phyloP scores from a whole-genome alignment of 208 protist species.

The Crithidia mellificae region DNA sequence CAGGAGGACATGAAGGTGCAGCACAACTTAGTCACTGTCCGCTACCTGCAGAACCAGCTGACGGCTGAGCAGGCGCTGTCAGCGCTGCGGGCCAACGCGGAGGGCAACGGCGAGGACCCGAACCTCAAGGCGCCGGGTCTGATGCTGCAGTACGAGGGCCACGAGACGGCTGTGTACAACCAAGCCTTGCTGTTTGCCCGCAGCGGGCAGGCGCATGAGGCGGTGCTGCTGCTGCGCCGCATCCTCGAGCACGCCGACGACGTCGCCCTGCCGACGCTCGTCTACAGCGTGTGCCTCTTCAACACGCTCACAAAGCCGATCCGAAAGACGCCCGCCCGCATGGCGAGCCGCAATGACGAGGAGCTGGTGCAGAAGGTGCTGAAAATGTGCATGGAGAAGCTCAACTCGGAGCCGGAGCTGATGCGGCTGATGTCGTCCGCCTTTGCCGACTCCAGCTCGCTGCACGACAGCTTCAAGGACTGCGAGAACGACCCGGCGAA shows the following conservation, averaged over 20 bases:
- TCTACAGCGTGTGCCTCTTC: slow-evolving; percentile 72
- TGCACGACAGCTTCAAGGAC: slow-evolving; percentile 70
- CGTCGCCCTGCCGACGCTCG: slow-evolving; percentile 55
- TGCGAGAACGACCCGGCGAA: slow-evolving; percentile 42
- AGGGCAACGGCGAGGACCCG: slow-evolving; percentile 28
- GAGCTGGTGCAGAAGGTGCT: slow-evolving; percentile 79
- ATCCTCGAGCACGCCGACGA: slow-evolving; percentile 62
- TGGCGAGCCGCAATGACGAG: slow-evolving; percentile 62
- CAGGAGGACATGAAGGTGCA: slow-evolving; percentile 80
- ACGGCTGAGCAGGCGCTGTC: slow-evolving; percentile 56
- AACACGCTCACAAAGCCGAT: slow-evolving; percentile 73
- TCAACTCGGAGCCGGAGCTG: slow-evolving; percentile 51
- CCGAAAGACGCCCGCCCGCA: slow-evolving; percentile 46
- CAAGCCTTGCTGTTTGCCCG: slow-evolving; percentile 67
- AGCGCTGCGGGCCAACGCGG: slow-evolving; percentile 30
- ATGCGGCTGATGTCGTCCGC: slow-evolving; percentile 53
- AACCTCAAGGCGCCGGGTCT: slow-evolving; percentile 39
- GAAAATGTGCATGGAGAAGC: slow-evolving; percentile 39
- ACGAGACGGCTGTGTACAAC: slow-evolving; percentile 83
- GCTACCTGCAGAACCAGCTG: slow-evolving; percentile 61
- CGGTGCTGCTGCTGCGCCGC: slow-evolving; percentile 64
- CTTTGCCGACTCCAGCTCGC: slow-evolving; percentile 74
- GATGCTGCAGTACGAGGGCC: slow-evolving; percentile 75
- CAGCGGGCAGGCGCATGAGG: slow-evolving; percentile 63
- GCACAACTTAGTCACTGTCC: slow-evolving; percentile 80